phyloP scores from a whole-genome alignment of 352 stramenopile species.

The Salisapilia sapeloensis region DNA sequence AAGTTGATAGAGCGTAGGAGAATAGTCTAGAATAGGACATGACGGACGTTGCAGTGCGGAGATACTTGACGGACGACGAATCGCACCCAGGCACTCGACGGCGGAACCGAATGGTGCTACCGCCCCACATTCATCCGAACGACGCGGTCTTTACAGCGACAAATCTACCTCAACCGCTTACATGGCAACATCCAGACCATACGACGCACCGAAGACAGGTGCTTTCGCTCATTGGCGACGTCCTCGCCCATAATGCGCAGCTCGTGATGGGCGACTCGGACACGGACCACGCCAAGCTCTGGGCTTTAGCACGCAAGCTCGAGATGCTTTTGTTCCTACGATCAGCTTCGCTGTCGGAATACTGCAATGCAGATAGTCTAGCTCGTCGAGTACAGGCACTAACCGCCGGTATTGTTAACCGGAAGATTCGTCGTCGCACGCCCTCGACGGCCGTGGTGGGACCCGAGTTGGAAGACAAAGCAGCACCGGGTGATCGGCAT shows the following conservation, averaged over 20 bases:
- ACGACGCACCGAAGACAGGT: slow-evolving; percentile 45
- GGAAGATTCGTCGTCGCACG: slow-evolving; percentile 71
- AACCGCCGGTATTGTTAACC: slow-evolving; percentile 68
- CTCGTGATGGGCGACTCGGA: slow-evolving; percentile 8
- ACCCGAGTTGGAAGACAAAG: no score
- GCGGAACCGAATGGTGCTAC: no score
- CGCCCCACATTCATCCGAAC: slow-evolving; percentile 49
- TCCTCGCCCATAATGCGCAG: slow-evolving; percentile 41
- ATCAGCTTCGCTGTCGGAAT: slow-evolving; percentile 67
- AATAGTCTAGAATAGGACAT: no score
- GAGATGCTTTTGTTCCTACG: slow-evolving; percentile 74
- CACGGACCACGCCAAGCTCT: slow-evolving; percentile 25
- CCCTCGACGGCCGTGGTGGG: no score
- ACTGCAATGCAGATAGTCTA: slow-evolving; percentile 63
- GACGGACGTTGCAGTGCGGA: no score
- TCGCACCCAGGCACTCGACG: no score
- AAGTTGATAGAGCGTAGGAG: no score
- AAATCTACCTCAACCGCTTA: slow-evolving; percentile 56
- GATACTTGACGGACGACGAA: no score
- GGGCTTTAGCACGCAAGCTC: slow-evolving; percentile 59
- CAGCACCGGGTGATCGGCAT: no score
- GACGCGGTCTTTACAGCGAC: slow-evolving; percentile 50
- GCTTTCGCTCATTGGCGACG: slow-evolving; percentile 37
- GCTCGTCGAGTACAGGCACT: slow-evolving; percentile 61
- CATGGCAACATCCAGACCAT: slow-evolving; percentile 66